Evolutionary conservation across 2,329 filamentous ascomycete genomes (phyloP).

Genomic region (Fusarium anguioides): DNA sequence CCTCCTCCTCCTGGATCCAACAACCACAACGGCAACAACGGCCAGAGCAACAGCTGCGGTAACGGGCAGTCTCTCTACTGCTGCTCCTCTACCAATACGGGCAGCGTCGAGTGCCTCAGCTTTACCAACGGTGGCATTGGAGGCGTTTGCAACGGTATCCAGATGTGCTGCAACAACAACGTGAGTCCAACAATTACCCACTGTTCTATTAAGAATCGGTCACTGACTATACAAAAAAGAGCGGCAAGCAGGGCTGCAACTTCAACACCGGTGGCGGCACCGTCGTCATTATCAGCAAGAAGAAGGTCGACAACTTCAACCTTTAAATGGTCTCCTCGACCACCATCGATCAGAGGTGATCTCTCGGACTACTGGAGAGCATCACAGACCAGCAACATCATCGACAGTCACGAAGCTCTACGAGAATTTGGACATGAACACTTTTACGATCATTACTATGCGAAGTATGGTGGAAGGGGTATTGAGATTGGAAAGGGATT

Average conservation of each 20-base stretch:
- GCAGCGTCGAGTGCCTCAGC: neutral
- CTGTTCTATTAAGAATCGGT: too few relatives aligned
- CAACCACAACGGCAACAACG: neutral
- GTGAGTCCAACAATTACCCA: neutral
- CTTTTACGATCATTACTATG: conserved; percentile 1
- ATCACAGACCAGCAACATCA: neutral
- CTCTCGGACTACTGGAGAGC: neutral
- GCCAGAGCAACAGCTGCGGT: neutral
- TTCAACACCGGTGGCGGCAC: neutral
- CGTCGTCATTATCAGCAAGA: neutral
- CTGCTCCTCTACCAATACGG: neutral
- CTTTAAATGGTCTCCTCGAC: neutral
- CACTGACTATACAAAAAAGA: neutral
- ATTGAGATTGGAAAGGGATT: neutral
- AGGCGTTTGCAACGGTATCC: neutral
- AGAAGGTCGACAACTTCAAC: neutral
- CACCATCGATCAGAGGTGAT: neutral
- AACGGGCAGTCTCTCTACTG: conserved; percentile 12
- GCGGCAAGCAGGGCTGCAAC: neutral
- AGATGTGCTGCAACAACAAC: conserved; percentile 23
- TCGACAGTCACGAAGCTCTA: neutral
- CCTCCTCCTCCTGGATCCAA: neutral
- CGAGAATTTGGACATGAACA: neutral
- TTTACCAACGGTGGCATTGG: neutral
- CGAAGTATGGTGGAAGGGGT: neutral